Conservation (phyloP, 345 rosid species). For the Camelina laxa region DNA sequence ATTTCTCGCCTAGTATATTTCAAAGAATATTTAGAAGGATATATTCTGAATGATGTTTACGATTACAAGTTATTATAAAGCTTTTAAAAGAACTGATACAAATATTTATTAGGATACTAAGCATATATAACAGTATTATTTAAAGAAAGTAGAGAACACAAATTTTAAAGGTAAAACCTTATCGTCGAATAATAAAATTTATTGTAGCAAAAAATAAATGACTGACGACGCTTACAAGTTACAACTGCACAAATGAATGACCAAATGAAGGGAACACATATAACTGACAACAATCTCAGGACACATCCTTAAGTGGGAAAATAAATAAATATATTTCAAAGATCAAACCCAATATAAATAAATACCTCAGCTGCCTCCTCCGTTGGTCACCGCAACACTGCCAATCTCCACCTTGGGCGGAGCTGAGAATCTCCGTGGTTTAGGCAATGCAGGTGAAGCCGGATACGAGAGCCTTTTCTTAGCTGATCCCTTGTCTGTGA, state of each 20-base stretch:
- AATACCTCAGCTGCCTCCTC: constrained; percentile 48
- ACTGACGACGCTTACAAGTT: constrained; percentile 35
- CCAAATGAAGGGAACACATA: constrained; percentile 22
- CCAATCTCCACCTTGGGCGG: constrained; percentile 71
- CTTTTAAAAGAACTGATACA: no score
- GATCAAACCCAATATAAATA: background rate
- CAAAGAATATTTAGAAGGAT: no score
- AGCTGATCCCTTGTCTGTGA: constrained; percentile 58
- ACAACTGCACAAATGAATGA: constrained; percentile 47
- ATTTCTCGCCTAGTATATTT: no score
- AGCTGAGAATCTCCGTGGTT: constrained; percentile 71
- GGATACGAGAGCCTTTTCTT: constrained; percentile 90
- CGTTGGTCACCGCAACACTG: constrained; percentile 51
- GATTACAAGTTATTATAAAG: no score
- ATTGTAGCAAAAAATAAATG: constrained; percentile 27
- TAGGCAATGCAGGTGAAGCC: constrained; percentile 64
- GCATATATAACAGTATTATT: background rate
- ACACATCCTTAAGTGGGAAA: constrained; percentile 34
- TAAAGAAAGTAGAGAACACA: constrained; percentile 7
- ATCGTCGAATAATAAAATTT: constrained; percentile 27
- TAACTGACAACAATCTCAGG: constrained; percentile 29
- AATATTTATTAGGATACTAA: background rate
- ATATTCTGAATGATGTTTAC: no score
- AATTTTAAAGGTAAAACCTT: constrained; percentile 16
- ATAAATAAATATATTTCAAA: background rate